Evolutionary conservation across 108 stramenopile species (phyloP), one percentile per base, ranked within the genome.

Genomic region (Nitzschia sp.): DNA sequence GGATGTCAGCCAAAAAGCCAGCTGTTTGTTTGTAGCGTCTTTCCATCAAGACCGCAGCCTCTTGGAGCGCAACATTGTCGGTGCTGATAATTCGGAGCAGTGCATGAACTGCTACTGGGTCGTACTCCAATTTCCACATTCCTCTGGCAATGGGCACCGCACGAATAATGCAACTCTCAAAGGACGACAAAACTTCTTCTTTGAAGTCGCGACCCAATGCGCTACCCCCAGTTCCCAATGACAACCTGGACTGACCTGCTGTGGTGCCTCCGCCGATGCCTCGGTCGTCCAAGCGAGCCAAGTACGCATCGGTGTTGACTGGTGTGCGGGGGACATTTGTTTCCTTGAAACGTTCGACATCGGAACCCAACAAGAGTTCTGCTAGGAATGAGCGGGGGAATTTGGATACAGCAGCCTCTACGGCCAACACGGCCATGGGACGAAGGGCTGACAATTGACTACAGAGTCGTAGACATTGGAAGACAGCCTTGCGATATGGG

Each of bases 91-190:
- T 44, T 53, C 58, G 72, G 41, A 90, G 26, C 25, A 91, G 57
- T 15, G 87, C 83, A 58, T 73, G 77, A 9, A 87, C 86, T 8
- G 90, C 90, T 15, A 80, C 69, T 12, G 51, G 22, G 61, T 88
- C 84, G 58, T 83, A 91, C 25, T 82, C 80, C 37, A 85, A 65
- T 66, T 81, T 86, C 85, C 86, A 88, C 53, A 42, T 69, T 7
- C 76, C 76, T 48, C 21, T 65, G 42, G 44, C 59, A 67, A 53
- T 64, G n/a, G 80, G 70, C 42, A 24, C 53, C 10, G 70, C 72
- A 57, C 68, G 73, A 12, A 76, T 41, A 21, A 81, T 29, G 41
- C 64, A 62, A 25, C 60, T 53, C 37, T 68, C 42, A 17, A 82
- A 77, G 14, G 81, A 51, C 10, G 64, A 65, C 9, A 82, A 41